Evolutionary conservation across 1,284 basidiomycete genomes (phyloP).

Genomic region (Ceratobasidium sp.): DNA sequence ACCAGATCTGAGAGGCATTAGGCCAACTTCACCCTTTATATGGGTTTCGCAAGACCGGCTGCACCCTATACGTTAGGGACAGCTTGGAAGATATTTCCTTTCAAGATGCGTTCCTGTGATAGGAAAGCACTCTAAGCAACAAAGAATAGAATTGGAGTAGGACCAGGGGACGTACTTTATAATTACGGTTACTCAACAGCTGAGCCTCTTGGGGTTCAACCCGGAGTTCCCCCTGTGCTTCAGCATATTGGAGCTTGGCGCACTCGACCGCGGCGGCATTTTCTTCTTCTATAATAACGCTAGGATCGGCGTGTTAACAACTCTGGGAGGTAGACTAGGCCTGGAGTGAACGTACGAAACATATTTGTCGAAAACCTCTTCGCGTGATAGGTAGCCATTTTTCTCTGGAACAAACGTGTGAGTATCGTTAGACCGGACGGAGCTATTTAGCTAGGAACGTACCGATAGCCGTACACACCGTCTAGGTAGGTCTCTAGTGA

Average conservation of each 20-base stretch:
- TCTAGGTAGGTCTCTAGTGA: not conserved
- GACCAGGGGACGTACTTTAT: not conserved
- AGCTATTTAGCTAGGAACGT: not conserved
- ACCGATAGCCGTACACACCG: not conserved
- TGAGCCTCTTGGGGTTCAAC: not conserved
- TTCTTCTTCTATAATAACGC: not conserved
- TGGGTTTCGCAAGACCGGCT: too few species aligned
- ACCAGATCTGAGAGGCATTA: too few species aligned
- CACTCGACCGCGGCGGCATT: not conserved
- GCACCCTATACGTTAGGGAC: not conserved
- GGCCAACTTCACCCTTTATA: too few species aligned
- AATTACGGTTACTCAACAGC: not conserved
- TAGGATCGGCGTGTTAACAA: not conserved
- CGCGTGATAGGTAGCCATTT: not conserved
- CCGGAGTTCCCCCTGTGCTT: not conserved
- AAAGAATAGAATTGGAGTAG: not conserved
- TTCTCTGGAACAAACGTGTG: not conserved
- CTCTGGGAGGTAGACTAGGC: not conserved
- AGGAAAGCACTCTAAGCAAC: not conserved
- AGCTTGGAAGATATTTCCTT: not conserved
- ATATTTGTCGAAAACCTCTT: not conserved
- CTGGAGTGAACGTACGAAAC: not conserved
- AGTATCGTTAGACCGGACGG: not conserved
- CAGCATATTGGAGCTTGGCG: not conserved
- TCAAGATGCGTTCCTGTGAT: not conserved